phyloP scores from a whole-genome alignment of 192 early-diverging fungal genomes.

The Spizellomyces punctatus region DNA sequence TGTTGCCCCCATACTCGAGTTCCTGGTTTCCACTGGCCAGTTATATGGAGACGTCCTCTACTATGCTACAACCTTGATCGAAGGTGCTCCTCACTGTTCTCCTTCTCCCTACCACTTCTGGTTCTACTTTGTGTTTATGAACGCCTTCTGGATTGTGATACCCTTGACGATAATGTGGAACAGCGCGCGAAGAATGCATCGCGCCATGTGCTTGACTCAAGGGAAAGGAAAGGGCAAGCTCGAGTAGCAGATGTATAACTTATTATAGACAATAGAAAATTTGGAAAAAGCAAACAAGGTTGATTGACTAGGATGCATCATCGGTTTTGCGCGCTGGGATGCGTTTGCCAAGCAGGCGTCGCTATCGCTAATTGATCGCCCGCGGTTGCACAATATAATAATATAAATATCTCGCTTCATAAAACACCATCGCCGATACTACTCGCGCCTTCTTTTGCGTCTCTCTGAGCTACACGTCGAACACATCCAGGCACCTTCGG shows the following conservation, averaged over 20 bases:
- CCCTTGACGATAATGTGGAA: slow-evolving; percentile 53
- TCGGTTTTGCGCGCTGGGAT: no score
- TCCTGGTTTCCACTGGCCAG: slow-evolving; percentile 63
- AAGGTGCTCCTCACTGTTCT: slow-evolving; percentile 60
- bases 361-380: no score
- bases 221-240: slow-evolving; percentile 12
- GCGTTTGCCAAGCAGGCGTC: no score
- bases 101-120: slow-evolving; percentile 84
- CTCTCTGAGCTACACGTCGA: slow-evolving; percentile 12
- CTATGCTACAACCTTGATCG: slow-evolving; percentile 65
- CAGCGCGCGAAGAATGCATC: slow-evolving; percentile 33
- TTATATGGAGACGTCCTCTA: slow-evolving; percentile 86
- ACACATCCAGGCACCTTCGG: slow-evolving; percentile 63
- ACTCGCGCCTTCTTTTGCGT: no score
- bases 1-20: slow-evolving; percentile 52
- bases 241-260: no score
- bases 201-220: slow-evolving; percentile 16
- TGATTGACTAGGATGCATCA: no score
- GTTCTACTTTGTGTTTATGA: slow-evolving; percentile 87
- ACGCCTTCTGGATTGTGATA: slow-evolving; percentile 82
- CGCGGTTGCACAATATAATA: no score
- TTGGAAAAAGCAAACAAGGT: no score
- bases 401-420: no score
- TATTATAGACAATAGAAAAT: no score
- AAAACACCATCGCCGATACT: no score